Conservation (phyloP, 2,329 filamentous ascomycete species). For the Aspergillus versicolor region DNA sequence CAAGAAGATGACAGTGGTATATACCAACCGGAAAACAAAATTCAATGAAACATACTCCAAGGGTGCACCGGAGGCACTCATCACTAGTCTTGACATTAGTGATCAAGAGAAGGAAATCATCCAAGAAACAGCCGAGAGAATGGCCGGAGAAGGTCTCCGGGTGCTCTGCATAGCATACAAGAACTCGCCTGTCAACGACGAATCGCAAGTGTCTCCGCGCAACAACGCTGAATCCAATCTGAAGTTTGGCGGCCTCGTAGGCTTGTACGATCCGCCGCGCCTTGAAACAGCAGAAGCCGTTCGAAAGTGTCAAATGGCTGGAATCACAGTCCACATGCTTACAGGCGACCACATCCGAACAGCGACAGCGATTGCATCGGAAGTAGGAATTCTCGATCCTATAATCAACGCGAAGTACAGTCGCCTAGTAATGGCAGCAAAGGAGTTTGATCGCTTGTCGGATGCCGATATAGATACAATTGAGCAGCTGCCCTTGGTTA, state of each 20-base stretch:
- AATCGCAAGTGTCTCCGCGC: slow-evolving; percentile 41
- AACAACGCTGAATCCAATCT: slow-evolving; percentile 59
- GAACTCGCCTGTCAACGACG: slow-evolving; percentile 24
- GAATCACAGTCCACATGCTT: slow-evolving; percentile 64
- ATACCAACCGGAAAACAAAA: slow-evolving; percentile 23
- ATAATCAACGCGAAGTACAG: slow-evolving; percentile 39
- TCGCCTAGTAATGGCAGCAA: slow-evolving; percentile 58
- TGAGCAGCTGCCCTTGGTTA: slow-evolving; percentile 55
- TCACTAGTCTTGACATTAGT: slow-evolving; percentile 31
- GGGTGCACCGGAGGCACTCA: slow-evolving; percentile 43
- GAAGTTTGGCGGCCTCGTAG: slow-evolving; percentile 63
- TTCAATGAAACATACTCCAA: slow-evolving; percentile 43
- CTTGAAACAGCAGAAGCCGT: slow-evolving; percentile 62
- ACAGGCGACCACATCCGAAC: slow-evolving; percentile 67
- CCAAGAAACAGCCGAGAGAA: slow-evolving; percentile 50
- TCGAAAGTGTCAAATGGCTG: slow-evolving; percentile 59
- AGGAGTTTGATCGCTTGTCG: slow-evolving; percentile 57
- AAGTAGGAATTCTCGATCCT: slow-evolving; percentile 59
- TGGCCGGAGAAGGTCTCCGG: slow-evolving; percentile 60
- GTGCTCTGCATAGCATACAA: slow-evolving; percentile 58
- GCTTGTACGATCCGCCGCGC: slow-evolving; percentile 66
- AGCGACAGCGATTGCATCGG: slow-evolving; percentile 64
- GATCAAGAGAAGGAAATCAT: slow-evolving; percentile 23
- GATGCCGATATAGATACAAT: slow-evolving; percentile 50
- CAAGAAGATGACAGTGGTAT: slow-evolving; percentile 57